These are phyloP conservation scores for Fusarium nelsonii DNA, from an alignment of 2,329 filamentous ascomycete genomes.

Conservation along the genomic window DNA sequence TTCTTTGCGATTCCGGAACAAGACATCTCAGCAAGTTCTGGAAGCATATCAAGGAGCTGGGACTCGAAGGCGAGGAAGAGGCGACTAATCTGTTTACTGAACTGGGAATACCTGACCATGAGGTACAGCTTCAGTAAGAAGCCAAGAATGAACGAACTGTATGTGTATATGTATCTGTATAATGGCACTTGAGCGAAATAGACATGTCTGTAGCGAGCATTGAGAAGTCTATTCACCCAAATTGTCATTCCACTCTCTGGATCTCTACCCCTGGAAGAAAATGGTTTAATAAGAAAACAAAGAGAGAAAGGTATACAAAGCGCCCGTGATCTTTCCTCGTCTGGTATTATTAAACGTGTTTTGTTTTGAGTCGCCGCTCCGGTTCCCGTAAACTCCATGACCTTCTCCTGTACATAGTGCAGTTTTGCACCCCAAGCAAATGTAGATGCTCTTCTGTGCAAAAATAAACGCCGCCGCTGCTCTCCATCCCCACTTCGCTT, in stretches of 20 bases:
- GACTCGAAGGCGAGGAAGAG: constrained; percentile 64
- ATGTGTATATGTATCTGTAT: constrained; percentile 17
- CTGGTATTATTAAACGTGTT: constrained; percentile 38
- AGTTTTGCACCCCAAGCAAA: constrained; percentile 27
- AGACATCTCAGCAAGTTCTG: constrained; percentile 88
- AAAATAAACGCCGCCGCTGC: constrained; percentile 33
- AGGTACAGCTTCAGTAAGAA: constrained; percentile 6
- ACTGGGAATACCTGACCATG: constrained; percentile 58
- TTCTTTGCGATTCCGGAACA: constrained; percentile 87
- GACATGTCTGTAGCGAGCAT: not conserved
- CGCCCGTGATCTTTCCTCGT: constrained; percentile 42
- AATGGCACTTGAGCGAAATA: constrained; percentile 8
- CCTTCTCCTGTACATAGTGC: constrained; percentile 23
- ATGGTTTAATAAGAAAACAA: constrained; percentile 29
- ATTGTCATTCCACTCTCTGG: not conserved
- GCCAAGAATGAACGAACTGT: constrained; percentile 10
- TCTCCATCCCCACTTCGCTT: constrained; percentile 10
- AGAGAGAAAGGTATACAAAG: constrained; percentile 42
- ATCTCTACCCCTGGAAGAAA: constrained; percentile 16
- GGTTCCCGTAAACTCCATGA: constrained; percentile 44
- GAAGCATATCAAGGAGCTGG: constrained; percentile 77
- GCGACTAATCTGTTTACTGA: constrained; percentile 63
- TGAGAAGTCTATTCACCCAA: constrained; percentile 14
- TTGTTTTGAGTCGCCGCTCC: constrained; percentile 43
- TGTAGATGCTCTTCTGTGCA: constrained; percentile 25